Evolutionary conservation across 805 yeast genomes (phyloP).

Genomic region (Yarrowia deformans): DNA sequence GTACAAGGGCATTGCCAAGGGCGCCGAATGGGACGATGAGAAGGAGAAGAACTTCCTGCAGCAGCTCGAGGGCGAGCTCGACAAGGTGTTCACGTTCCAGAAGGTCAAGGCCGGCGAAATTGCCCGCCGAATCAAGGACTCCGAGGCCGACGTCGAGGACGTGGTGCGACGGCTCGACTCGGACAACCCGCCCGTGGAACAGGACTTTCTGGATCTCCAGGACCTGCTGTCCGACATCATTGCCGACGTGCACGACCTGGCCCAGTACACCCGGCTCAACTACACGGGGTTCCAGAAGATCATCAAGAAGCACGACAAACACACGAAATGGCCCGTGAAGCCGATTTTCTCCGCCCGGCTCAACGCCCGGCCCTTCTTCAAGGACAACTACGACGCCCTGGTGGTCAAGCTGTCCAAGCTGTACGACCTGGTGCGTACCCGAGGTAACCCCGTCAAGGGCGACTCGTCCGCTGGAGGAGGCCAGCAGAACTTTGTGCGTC

Average conservation of each 20-base stretch:
- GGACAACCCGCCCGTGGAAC: conserved; percentile 56
- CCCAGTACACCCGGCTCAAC: conserved; percentile 89
- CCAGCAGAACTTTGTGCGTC: conserved; percentile 97
- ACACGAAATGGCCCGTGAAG: conserved; percentile 76
- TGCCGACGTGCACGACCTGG: conserved; percentile 96
- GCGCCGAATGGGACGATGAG: conserved; percentile 73
- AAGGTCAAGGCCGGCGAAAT: conserved; percentile 88
- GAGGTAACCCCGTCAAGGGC: conserved; percentile 94
- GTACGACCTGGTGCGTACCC: conserved; percentile 91
- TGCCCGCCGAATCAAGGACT: conserved; percentile 80
- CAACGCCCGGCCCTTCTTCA: conserved; percentile 93
- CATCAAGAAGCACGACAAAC: conserved; percentile 94
- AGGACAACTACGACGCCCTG: conserved; percentile 88
- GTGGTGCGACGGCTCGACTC: conserved; percentile 65
- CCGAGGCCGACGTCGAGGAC: conserved; percentile 72
- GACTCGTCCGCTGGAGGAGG: conserved; percentile 98
- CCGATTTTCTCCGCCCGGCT: conserved; percentile 94
- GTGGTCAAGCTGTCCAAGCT: conserved; percentile 88
- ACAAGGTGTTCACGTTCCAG: conserved; percentile 91
- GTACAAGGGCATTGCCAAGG: conserved; percentile 66
- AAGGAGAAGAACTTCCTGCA: conserved; percentile 84
- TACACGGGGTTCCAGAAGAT: conserved; percentile 98
- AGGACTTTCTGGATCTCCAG: conserved; percentile 76
- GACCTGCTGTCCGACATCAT: conserved; percentile 84
- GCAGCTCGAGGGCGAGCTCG: conserved; percentile 80